Conservation (phyloP, 805 yeast species). For the Candida succiphila region DNA sequence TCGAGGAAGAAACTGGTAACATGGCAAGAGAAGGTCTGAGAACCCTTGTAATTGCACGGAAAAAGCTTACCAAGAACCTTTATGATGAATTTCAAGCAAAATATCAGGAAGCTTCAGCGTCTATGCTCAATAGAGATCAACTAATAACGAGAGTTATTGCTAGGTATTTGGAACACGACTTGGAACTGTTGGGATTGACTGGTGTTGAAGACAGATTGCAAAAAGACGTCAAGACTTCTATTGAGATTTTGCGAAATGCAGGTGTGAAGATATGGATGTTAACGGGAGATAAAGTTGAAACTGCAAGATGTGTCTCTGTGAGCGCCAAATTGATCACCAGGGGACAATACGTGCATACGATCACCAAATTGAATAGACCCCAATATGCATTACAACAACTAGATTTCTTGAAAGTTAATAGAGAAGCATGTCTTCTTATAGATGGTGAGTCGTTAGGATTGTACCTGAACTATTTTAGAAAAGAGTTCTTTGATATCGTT, state of each 20-base stretch:
- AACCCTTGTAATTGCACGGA: slow-evolving; percentile 89
- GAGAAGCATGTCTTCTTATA: slow-evolving; percentile 67
- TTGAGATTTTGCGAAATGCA: slow-evolving; percentile 89
- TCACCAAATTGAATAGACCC: slow-evolving; percentile 55
- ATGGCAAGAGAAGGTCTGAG: slow-evolving; percentile 98
- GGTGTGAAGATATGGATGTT: slow-evolving; percentile 98
- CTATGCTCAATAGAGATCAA: slow-evolving; percentile 73
- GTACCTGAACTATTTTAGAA: slow-evolving; percentile 50
- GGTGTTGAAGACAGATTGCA: slow-evolving; percentile 98
- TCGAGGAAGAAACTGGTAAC: slow-evolving; percentile 93
- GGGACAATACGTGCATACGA: slow-evolving; percentile 87
- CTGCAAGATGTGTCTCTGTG: slow-evolving; percentile 96
- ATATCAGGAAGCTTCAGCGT: slow-evolving; percentile 63
- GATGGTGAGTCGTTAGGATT: slow-evolving; percentile 88
- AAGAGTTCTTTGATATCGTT: slow-evolving; percentile 71
- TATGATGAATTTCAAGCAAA: slow-evolving; percentile 56
- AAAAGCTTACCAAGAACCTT: slow-evolving; percentile 42
- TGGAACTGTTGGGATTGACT: slow-evolving; percentile 84
- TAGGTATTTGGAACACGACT: slow-evolving; percentile 66
- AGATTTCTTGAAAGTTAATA: slow-evolving; percentile 57
- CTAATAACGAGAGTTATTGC: slow-evolving; percentile 60
- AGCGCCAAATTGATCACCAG: slow-evolving; percentile 87
- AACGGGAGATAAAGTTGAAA: slow-evolving; percentile 98
- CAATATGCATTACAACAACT: slow-evolving; percentile 65
- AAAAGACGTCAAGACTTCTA: slow-evolving; percentile 80